Percentiles rank a stretch among this genome's conserved stretches.
Evolutionary conservation across 768 basidiomycete genomes (phyloP).

Genomic region (Pisolithus microcarpus): DNA sequence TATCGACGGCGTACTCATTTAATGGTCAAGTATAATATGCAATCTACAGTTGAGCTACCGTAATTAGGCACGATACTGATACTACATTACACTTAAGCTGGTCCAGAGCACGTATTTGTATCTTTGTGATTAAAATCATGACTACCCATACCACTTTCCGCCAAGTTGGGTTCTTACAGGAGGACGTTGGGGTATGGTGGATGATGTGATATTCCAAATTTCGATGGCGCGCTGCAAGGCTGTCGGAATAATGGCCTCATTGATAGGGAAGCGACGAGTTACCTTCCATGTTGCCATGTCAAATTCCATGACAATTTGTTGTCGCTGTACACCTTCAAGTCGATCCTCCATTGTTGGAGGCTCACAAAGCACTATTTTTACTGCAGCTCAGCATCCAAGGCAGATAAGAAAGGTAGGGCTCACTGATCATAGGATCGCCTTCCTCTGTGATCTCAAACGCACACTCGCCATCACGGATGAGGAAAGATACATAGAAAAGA

Average conservation of each 20-base stretch:
- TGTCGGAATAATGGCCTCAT: neutral
- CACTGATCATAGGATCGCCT: slow-evolving; percentile 73
- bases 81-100: slow-evolving; percentile 13
- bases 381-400: neutral
- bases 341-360: slow-evolving; percentile 60
- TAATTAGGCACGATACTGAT: too few relatives aligned
- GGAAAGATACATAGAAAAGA: slow-evolving; percentile 89
- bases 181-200: slow-evolving; percentile 70
- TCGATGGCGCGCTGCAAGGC: slow-evolving; percentile 71
- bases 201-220: slow-evolving; percentile 70
- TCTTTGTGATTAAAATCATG: neutral
- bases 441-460: slow-evolving; percentile 61
- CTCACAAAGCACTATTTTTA: slow-evolving; percentile 49
- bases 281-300: slow-evolving; percentile 90
- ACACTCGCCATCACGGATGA: slow-evolving; percentile 79
- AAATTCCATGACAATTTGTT: slow-evolving; percentile 87
- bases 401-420: slow-evolving; percentile 18
- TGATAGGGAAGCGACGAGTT: slow-evolving; percentile 12
- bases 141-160: slow-evolving; percentile 66
- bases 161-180: slow-evolving; percentile 50
- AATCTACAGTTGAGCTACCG: too few relatives aligned
- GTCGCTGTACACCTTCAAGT: slow-evolving; percentile 54
- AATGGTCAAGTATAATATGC: neutral
- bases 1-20: too few relatives aligned
- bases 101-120: slow-evolving; percentile 1